Percentiles rank a stretch among this genome's conserved stretches.
Evolutionary conservation across 768 basidiomycete genomes (phyloP).

Genomic region (Phanerochaete sordida): DNA sequence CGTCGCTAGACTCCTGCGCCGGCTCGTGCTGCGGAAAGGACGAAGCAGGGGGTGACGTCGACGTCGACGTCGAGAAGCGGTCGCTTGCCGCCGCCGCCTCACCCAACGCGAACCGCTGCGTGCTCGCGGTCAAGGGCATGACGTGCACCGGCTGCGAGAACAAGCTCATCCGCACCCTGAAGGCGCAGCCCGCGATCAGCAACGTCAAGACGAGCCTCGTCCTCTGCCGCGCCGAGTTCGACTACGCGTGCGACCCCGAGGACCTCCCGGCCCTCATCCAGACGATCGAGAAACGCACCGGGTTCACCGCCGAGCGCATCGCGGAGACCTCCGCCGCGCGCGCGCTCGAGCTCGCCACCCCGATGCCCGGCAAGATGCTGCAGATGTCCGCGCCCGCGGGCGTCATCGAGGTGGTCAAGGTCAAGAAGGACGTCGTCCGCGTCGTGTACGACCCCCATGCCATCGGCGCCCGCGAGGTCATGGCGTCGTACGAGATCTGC

Average conservation of each 20-base stretch:
- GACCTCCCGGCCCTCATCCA: slow-evolving; percentile 21
- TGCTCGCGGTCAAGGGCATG: slow-evolving; percentile 27
- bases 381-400: slow-evolving; percentile 12
- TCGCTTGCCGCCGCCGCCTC: not conserved
- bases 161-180: slow-evolving; percentile 22
- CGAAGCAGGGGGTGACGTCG: not conserved
- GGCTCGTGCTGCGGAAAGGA: not conserved
- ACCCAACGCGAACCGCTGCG: slow-evolving; percentile 9
- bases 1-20: not conserved
- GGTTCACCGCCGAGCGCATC: slow-evolving; percentile 23
- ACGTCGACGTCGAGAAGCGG: slow-evolving; percentile 5
- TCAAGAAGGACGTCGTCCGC: slow-evolving; percentile 14
- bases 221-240: slow-evolving; percentile 26
- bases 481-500: slow-evolving; percentile 26
- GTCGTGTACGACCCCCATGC: slow-evolving; percentile 22
- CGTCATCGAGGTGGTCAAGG: slow-evolving; percentile 11
- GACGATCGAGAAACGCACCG: slow-evolving; percentile 24
- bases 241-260: slow-evolving; percentile 17
- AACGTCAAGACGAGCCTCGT: slow-evolving; percentile 29
- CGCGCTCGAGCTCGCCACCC: slow-evolving; percentile 11
- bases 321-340: slow-evolving; percentile 11
- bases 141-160: slow-evolving; percentile 30
- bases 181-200: slow-evolving; percentile 16
- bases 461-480: slow-evolving; percentile 30
- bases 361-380: slow-evolving; percentile 15